Evolutionary conservation across 2,329 filamentous ascomycete species (phyloP), one percentile per base, ranked within the genome.

Genomic region (Gnomoniopsis sp.): DNA sequence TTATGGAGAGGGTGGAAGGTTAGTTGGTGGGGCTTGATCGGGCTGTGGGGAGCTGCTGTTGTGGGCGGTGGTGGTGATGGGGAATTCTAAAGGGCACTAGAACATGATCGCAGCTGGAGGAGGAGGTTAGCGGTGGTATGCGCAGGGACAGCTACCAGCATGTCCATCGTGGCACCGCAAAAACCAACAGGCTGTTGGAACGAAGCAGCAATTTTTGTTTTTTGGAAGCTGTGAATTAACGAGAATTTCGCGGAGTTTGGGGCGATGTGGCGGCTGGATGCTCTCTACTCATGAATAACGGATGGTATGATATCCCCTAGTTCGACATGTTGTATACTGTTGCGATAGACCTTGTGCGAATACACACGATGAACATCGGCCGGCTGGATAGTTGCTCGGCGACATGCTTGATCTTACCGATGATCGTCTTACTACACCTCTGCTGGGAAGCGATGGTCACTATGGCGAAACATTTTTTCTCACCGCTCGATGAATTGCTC

Each of bases 1-100:
- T 75, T 91, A 14, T 89, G 87, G 81, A 77, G 88, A 34, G 88
- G 88, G 0, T 91, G 88, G 88, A 86, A 89, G 70, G 87, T 91
- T 41, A 89, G 86, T 59, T 90, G 89, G 77, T 91, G 88, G 88
- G 88, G 88, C 0, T 71, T 91, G 7, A 84, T 90, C 12, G 88
- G 88, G 10, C 79, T 91, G 11, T 91, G 88, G 88, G 84, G 85
- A 8, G 87, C 87, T 23, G 83, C 84, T 38, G 79, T 88, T 23
- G 73, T 89, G 49, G 84, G 84, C 11, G 80, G 78, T 46, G 83
- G 82, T 23, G 84, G 84, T 34, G 84, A 86, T 61, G 84, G 83
- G 56, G 81, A 85, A 69, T 86, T 86, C 60, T 86, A 70, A 72
- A 30, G 23, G 3, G 19, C n/a, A 19, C 36, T 10, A 22, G 19